These are phyloP conservation scores for Sporobolus alterniflorus DNA, from an alignment of 202 grass and related monocot species.

Conservation along the genomic window DNA sequence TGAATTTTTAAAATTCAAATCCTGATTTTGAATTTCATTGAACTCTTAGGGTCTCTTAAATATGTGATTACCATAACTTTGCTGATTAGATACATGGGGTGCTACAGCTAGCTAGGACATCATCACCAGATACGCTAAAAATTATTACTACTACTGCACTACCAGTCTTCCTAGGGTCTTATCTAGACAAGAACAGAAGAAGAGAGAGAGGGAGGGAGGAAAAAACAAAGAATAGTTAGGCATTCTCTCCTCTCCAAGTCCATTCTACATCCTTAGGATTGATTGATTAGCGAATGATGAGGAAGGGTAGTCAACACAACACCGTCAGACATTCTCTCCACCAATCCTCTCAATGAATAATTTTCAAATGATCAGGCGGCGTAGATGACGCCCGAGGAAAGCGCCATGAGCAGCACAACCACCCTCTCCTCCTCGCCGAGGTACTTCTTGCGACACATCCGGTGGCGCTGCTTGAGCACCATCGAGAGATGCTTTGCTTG, in stretches of 20 bases:
- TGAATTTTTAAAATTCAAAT: no score
- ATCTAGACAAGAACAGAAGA: background rate
- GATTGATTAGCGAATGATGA: background rate
- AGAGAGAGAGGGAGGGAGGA: background rate
- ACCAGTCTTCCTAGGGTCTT: background rate
- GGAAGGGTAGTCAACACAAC: background rate
- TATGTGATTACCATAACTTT: no score
- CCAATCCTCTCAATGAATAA: background rate
- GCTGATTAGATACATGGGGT: no score
- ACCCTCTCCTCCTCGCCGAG: constrained; percentile 82
- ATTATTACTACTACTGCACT: background rate
- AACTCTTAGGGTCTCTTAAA: no score
- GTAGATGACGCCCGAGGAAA: constrained; percentile 70
- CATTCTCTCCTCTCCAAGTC: background rate
- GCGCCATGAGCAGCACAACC: constrained; percentile 76
- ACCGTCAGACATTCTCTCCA: background rate
- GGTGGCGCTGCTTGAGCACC: constrained; percentile 59
- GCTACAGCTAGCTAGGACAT: background rate
- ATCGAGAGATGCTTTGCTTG: no score
- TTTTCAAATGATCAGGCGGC: constrained; percentile 15
- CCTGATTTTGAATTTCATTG: no score
- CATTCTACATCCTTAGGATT: background rate
- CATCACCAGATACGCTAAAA: background rate
- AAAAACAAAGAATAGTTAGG: background rate
- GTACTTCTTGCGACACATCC: constrained; percentile 46